Percentiles rank a stretch among this genome's conserved stretches.
These are phyloP conservation scores for Periconia sp. DNA, from an alignment of 2,329 filamentous ascomycete genomes.

Conservation along the genomic window DNA sequence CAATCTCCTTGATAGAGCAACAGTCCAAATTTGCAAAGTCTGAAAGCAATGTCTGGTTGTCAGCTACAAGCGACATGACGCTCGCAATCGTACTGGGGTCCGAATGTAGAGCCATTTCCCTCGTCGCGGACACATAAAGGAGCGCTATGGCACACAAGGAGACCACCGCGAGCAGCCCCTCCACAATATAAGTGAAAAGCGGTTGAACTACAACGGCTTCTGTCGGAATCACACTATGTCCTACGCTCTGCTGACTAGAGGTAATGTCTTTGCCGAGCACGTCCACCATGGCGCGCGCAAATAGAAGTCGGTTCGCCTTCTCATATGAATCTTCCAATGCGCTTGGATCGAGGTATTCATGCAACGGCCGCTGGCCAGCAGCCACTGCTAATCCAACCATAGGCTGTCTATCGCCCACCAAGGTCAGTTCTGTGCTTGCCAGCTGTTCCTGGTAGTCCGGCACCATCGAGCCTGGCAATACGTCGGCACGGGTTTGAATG, in stretches of 20 bases:
- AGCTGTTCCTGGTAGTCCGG: constrained; percentile 20
- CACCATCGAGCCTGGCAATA: constrained; percentile 7
- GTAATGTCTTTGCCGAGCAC: constrained; percentile 24
- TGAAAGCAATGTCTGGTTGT: constrained; percentile 25
- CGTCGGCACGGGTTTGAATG: constrained; percentile 8
- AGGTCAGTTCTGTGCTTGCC: constrained; percentile 14
- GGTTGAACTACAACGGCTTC: constrained; percentile 47
- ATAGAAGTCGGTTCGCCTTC: constrained; percentile 51
- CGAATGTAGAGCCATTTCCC: constrained; percentile 23
- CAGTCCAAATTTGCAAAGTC: constrained; percentile 32
- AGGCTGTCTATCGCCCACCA: constrained; percentile 8
- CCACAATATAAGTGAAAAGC: constrained; percentile 46
- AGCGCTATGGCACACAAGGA: constrained; percentile 28
- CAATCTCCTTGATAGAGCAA: constrained; percentile 22
- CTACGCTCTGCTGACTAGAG: constrained; percentile 11
- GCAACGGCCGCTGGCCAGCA: constrained; percentile 23
- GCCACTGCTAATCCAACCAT: constrained; percentile 50
- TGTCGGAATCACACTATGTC: constrained; percentile 23
- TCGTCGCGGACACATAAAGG: constrained; percentile 25
- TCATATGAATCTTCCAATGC: constrained; percentile 44
- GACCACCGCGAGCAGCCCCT: constrained; percentile 38
- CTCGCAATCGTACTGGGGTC: constrained; percentile 46
- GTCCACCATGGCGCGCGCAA: constrained; percentile 44
- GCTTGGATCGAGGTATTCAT: constrained; percentile 43
- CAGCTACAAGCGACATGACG: constrained; percentile 42